A percentile compares a stretch with the other conserved stretches of the same genome.
These are phyloP conservation scores for Calvatia gigantea DNA, from an alignment of 768 basidiomycete species.

Conservation along the genomic window DNA sequence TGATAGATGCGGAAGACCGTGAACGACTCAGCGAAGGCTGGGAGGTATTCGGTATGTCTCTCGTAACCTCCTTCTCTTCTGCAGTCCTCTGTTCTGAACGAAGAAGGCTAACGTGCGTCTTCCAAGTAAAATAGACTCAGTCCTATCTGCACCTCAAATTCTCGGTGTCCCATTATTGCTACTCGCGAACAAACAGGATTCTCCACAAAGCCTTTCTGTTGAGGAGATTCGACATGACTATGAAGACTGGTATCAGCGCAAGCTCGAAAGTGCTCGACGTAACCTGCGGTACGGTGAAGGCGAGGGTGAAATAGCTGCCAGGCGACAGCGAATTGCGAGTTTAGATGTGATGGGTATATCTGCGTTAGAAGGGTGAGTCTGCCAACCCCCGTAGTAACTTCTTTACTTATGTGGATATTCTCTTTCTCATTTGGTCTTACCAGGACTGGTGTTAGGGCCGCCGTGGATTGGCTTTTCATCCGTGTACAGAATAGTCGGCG, in stretches of 20 bases:
- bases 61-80: neutral
- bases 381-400: neutral
- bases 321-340: slow-evolving; percentile 64
- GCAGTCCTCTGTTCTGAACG: neutral
- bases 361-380: slow-evolving; percentile 80
- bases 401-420: neutral
- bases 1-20: slow-evolving; percentile 90
- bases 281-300: slow-evolving; percentile 42
- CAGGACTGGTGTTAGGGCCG: slow-evolving; percentile 86
- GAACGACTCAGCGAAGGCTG: slow-evolving; percentile 91
- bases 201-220: slow-evolving; percentile 72
- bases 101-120: slow-evolving; percentile 9
- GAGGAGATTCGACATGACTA: slow-evolving; percentile 90
- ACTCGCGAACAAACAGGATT: slow-evolving; percentile 96
- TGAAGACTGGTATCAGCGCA: slow-evolving; percentile 80
- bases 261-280: slow-evolving; percentile 64
- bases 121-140: slow-evolving; percentile 53
- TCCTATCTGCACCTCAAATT: slow-evolving; percentile 86
- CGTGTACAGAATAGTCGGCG: slow-evolving; percentile 87
- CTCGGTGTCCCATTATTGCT: slow-evolving; percentile 88
- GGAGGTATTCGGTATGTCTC: slow-evolving; percentile 88
- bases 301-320: slow-evolving; percentile 39
- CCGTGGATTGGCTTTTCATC: slow-evolving; percentile 93
- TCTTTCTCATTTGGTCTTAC: neutral
- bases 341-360: slow-evolving; percentile 89